Conservation (phyloP, 2,329 filamentous ascomycete genomes). For the Ceratocystis colombiana region DNA sequence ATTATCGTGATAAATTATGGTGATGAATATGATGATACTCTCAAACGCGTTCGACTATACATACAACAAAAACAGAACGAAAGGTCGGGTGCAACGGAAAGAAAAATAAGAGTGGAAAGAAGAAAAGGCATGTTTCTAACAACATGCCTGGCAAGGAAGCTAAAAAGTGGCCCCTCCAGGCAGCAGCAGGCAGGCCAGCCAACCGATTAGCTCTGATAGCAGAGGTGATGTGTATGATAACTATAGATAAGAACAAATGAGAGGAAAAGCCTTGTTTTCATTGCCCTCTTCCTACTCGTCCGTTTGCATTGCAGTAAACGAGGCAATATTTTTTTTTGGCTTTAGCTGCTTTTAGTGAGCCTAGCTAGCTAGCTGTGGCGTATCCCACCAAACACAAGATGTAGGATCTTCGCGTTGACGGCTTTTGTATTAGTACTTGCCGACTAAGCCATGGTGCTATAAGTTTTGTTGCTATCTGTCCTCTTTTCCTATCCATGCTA, state of each 20-base stretch:
- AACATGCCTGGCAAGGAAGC: not conserved
- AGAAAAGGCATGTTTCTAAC: not conserved
- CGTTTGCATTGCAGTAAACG: conserved; percentile 15
- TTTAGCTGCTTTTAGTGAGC: not conserved
- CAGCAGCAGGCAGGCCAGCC: not conserved
- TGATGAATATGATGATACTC: not conserved
- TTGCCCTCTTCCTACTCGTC: not conserved
- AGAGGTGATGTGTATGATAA: not conserved
- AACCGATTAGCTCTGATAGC: not conserved
- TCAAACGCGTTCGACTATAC: too few relatives aligned
- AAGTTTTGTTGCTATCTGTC: not conserved
- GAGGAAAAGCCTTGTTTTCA: conserved; percentile 9
- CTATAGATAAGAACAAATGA: conserved; percentile 11
- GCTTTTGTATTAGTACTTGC: conserved; percentile 1
- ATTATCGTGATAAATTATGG: not conserved
- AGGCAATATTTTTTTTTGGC: not conserved
- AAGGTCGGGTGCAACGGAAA: not conserved
- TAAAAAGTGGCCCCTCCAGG: not conserved
- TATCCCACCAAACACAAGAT: conserved; percentile 12
- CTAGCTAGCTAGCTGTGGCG: conserved; percentile 6
- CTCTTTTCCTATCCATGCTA: not conserved
- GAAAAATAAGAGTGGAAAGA: not conserved
- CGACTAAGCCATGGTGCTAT: not conserved
- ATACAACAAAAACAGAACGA: too few relatives aligned
- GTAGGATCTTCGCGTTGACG: not conserved